Evolutionary conservation across 2,329 filamentous ascomycete genomes (phyloP), one percentile per base, ranked within the genome.

Genomic region (Microdochium bolleyi): DNA sequence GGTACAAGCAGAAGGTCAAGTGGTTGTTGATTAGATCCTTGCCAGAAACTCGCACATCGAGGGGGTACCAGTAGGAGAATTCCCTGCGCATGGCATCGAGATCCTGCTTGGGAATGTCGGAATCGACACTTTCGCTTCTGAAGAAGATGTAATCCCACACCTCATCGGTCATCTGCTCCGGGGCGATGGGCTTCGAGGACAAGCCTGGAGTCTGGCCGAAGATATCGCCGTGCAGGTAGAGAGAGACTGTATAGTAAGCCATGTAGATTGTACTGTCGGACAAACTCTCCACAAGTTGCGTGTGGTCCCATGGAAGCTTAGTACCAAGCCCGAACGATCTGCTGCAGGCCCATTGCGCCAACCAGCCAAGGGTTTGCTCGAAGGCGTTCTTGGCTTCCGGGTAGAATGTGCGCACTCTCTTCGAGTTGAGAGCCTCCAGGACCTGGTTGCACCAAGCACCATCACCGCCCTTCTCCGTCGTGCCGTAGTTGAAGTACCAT

Each of bases 401-500:
- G n/a, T 78, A 83, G 73, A 88, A 97, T 8, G 88, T 89, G 70
- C 96, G 88, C 56, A 96, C 73, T 22, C 19, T 21, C 41, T 46
- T 46, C 7, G 41, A 46, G 21, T 46, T 46, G 41, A 46, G 41
- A 3, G 41, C 41, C 41, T 46, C 41, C 41, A 22, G 13, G 9
- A 46, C 41, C 19, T 46, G 41, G 21, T 19, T 19, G 41, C 41
- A 46, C 41, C 41, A 46, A 46, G 41, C 41, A 27, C 81, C 82
- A 57, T 80, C 80, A 55, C 84, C 78, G 53, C 77, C 80, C 64
- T 85, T 83, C 50, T 85, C 80, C 46, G 89, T 89, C 71, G 92
- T 88, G 56, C 94, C 94, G 64, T 99, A 99, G 72, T 96, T 92
- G 62, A 99, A 77, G 73, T 95, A 99, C 92, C 94, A 99, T 72